Percentiles rank a stretch among this genome's conserved stretches.
Evolutionary conservation across 2,329 filamentous ascomycete species (phyloP).

Genomic region (Ophiostoma perfectum): DNA sequence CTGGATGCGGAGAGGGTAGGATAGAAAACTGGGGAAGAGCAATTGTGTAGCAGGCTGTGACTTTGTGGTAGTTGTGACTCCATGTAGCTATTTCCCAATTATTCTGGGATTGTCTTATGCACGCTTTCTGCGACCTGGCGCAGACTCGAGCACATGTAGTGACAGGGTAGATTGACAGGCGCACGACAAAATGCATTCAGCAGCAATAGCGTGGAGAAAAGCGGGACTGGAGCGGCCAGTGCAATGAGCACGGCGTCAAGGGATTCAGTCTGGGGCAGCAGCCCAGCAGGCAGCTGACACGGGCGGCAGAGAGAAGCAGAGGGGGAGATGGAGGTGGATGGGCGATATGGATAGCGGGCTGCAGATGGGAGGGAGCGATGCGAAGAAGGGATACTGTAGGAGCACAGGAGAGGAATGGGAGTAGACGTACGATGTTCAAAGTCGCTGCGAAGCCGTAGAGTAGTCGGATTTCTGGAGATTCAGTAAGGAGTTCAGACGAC

Average conservation of each 20-base stretch:
- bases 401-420: background rate
- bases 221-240: slow-evolving; percentile 2
- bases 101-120: too few species aligned
- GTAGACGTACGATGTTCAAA: slow-evolving; percentile 4
- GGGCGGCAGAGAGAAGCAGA: background rate
- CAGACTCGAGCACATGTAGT: slow-evolving; percentile 13
- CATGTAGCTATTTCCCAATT: background rate
- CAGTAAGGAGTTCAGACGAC: background rate
- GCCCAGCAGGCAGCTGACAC: background rate
- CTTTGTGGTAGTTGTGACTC: background rate
- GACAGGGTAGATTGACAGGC: slow-evolving; percentile 19
- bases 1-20: slow-evolving; percentile 14
- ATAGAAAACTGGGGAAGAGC: slow-evolving; percentile 12
- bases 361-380: background rate
- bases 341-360: background rate
- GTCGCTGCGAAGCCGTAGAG: background rate
- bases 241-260: background rate
- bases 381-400: background rate
- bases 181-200: background rate
- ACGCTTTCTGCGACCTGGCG: background rate
- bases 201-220: slow-evolving; percentile 6
- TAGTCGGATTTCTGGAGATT: background rate
- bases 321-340: background rate
- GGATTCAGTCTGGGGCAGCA: background rate
- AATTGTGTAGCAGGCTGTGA: slow-evolving; percentile 13